Base-by-base conservation (phyloP, 192 early-diverging fungal genomes). In the Cetraspora pellucida region DNA sequence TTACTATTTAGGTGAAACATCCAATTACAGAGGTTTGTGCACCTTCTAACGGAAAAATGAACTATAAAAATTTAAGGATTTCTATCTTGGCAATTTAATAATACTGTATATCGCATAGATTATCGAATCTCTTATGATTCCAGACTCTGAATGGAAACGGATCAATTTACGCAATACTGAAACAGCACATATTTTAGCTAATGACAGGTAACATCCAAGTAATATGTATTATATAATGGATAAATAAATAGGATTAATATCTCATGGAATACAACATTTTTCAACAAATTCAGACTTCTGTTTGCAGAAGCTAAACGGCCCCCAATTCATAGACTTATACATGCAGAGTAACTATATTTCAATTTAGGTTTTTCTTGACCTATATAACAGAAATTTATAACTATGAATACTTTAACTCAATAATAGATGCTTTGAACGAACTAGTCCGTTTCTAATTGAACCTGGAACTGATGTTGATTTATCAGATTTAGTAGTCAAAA, bases 401-500 rank as follows among this genome's bases (percentile, higher is more conserved):
- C 17, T 25, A 17, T 43, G 31, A 43, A 44, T n/a, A 44, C 17
- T n/a, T 45, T 44, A 44, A n/a, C 4, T 44, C 21, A 10, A 37
- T 5, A 37, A 37, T 27, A 68, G 66, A 14, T 44, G 46, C 45
- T 68, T 68, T 28, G 66, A 68, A 17, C 46, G 23, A 16, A 21
- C n/a, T 23, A 68, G 45, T 49, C 45, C 66, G 23, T 45, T 46
- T 25, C 21, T 44, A 16, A 28, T 47, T 47, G 66, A 68, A 25
- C 66, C 66, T 43, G 71, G 71, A 37, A 37, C 30, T 50, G 71
- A 72, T 31, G n/a, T 72, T 8, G 54, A 72, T 72, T 58, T 72
- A 43, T 58, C 70, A 37, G 70, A 67, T 67, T 67, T 72, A 72
- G 55, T 72, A 31, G 21, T 72, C 30, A 45, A 45, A 21, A 28